A percentile compares a stretch with the other conserved stretches of the same genome.
These are phyloP conservation scores for Lobosporangium transversale DNA, from an alignment of 192 early-diverging fungal species.

Conservation along the genomic window DNA sequence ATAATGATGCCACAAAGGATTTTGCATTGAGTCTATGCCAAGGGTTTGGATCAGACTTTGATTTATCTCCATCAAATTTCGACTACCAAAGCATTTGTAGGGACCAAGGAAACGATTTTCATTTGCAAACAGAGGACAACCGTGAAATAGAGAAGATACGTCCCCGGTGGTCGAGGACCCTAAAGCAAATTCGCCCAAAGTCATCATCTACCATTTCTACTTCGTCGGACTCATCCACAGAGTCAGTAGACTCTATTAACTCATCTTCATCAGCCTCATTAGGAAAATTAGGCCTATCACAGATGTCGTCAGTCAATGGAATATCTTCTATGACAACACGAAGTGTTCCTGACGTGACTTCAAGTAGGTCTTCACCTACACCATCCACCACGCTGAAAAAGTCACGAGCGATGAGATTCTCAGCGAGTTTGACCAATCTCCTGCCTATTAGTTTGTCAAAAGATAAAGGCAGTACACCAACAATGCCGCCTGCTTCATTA, in stretches of 20 bases:
- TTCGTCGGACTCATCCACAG: slow-evolving; percentile 10
- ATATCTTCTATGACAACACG: too few relatives aligned
- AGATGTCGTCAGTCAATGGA: too few relatives aligned
- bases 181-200: background rate
- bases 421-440: slow-evolving; percentile 27
- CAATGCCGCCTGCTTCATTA: slow-evolving; percentile 18
- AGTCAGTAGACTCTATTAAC: slow-evolving; percentile 15
- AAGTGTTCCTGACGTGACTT: too few relatives aligned
- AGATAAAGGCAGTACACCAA: slow-evolving; percentile 8
- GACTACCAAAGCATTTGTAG: too few relatives aligned
- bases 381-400: slow-evolving; percentile 4
- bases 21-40: slow-evolving; percentile 14
- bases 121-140: too few relatives aligned
- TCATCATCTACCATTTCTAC: slow-evolving; percentile 9
- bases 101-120: too few relatives aligned
- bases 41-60: slow-evolving; percentile 14
- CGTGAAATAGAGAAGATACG: too few relatives aligned
- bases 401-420: slow-evolving; percentile 27
- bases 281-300: too few relatives aligned
- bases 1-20: slow-evolving; percentile 1
- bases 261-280: too few relatives aligned
- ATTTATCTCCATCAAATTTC: slow-evolving; percentile 15
- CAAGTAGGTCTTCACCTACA: background rate
- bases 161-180: too few relatives aligned
- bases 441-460: slow-evolving; percentile 7